Conservation (phyloP, 1,139 yeast genomes). For the Diutina mesorugosa region DNA sequence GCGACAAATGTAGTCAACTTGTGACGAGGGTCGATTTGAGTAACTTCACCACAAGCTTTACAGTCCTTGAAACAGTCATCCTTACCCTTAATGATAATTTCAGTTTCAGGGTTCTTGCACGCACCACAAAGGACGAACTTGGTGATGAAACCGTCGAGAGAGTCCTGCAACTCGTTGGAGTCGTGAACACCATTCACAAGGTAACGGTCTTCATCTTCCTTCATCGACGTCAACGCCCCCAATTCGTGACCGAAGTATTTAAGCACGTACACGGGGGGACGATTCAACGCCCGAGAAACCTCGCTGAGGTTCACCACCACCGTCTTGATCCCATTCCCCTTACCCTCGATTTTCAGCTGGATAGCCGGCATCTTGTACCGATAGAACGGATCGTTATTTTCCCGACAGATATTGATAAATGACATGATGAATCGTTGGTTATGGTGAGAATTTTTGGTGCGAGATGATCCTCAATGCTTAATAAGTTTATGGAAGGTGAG, state of each 20-base stretch:
- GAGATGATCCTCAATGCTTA: not conserved
- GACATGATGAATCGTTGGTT: constrained; percentile 40
- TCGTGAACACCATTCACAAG: constrained; percentile 95
- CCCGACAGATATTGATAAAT: constrained; percentile 88
- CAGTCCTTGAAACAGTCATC: constrained; percentile 81
- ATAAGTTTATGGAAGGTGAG: not conserved
- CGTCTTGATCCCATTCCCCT: constrained; percentile 98
- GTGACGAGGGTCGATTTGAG: constrained; percentile 75
- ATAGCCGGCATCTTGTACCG: constrained; percentile 98
- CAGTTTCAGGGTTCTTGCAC: constrained; percentile 97
- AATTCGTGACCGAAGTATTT: constrained; percentile 93
- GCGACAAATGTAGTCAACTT: constrained; percentile 76
- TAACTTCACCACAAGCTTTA: constrained; percentile 95
- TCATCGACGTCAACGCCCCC: constrained; percentile 88
- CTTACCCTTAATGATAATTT: constrained; percentile 67
- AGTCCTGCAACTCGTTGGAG: constrained; percentile 80
- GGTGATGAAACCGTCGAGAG: constrained; percentile 84
- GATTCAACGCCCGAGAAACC: constrained; percentile 86
- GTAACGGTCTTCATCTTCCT: constrained; percentile 73
- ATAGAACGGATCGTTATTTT: constrained; percentile 94
- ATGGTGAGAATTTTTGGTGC: not conserved
- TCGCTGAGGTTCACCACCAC: constrained; percentile 84
- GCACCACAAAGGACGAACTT: constrained; percentile 89
- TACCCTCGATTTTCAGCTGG: constrained; percentile 95
- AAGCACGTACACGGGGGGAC: constrained; percentile 86